A percentile compares a stretch with the other conserved stretches of the same genome.
phyloP scores from a whole-genome alignment of 1,139 yeast species.

The Geotrichum phurueaensis region DNA sequence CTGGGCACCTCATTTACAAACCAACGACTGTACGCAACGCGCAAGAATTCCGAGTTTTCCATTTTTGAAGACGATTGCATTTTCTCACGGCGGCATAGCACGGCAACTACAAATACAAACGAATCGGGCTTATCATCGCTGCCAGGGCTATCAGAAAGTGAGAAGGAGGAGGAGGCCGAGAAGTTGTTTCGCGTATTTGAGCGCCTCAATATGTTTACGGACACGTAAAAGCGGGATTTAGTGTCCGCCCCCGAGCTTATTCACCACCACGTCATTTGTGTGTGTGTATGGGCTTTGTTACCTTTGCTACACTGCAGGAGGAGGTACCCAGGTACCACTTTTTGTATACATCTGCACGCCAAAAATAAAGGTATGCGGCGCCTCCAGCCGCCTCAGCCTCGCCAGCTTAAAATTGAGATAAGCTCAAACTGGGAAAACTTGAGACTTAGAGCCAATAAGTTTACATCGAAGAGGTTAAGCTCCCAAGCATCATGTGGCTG shows the following conservation, averaged over 20 bases:
- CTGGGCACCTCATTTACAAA: not conserved
- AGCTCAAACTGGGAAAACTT: not conserved
- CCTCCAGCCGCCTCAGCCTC: not conserved
- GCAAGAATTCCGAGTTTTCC: not conserved
- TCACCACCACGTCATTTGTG: too few species aligned
- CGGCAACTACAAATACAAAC: not conserved
- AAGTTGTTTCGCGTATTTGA: conserved; percentile 46
- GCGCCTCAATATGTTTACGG: conserved; percentile 35
- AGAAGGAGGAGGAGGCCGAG: conserved; percentile 50
- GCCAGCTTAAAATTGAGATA: too few species aligned
- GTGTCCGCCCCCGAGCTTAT: not conserved
- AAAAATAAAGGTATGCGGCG: too few species aligned
- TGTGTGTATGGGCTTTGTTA: too few species aligned
- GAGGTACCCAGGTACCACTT: too few species aligned
- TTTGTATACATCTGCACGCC: too few species aligned
- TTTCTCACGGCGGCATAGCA: conserved; percentile 4
- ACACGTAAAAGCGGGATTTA: not conserved
- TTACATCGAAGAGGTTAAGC: not conserved
- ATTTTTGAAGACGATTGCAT: not conserved
- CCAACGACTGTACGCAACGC: not conserved
- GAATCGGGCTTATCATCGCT: not conserved
- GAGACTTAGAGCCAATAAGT: not conserved
- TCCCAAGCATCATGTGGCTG: not conserved
- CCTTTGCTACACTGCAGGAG: too few species aligned
- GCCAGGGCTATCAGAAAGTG: conserved; percentile 23